Conservation (phyloP, 2,329 filamentous ascomycete genomes). For the Exophiala oligosperma region DNA sequence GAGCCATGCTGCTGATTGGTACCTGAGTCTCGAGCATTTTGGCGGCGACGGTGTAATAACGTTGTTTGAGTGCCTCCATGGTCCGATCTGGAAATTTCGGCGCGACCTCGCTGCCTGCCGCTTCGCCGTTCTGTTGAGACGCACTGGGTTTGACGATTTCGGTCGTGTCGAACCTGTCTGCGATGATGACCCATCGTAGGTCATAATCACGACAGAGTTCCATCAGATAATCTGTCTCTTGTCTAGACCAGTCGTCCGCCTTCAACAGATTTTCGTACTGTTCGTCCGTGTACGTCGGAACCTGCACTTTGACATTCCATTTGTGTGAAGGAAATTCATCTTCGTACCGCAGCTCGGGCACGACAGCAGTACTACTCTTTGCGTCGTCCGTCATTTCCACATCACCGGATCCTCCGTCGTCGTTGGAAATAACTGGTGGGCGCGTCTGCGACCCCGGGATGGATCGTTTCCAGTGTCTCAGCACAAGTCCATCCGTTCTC, state of each 20-base stretch:
- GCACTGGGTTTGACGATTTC: conserved; percentile 13
- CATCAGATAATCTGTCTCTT: conserved; percentile 92
- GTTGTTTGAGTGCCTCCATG: conserved; percentile 86
- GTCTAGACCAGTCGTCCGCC: conserved; percentile 78
- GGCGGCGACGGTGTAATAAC: conserved; percentile 85
- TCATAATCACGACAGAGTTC: conserved; percentile 74
- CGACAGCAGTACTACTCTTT: conserved; percentile 31
- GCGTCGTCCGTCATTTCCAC: conserved; percentile 30
- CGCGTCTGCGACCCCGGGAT: conserved; percentile 30
- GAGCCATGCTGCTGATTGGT: conserved; percentile 82
- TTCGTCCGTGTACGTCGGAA: conserved; percentile 81
- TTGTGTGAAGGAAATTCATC: conserved; percentile 69
- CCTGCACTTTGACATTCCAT: conserved; percentile 78
- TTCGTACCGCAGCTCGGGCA: conserved; percentile 36
- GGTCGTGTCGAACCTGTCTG: conserved; percentile 80
- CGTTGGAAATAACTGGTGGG: conserved; percentile 26
- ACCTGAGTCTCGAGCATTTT: conserved; percentile 79
- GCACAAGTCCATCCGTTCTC: conserved; percentile 66
- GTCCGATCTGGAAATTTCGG: conserved; percentile 54
- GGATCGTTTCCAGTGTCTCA: conserved; percentile 80
- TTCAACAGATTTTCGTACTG: conserved; percentile 77
- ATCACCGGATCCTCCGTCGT: conserved; percentile 32
- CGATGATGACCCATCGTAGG: conserved; percentile 86
- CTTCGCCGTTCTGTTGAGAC: conserved; percentile 37
- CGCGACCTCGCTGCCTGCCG: conserved; percentile 19